Conservation (phyloP, 208 protist genomes). For the Trypanosomatidae sp. region DNA sequence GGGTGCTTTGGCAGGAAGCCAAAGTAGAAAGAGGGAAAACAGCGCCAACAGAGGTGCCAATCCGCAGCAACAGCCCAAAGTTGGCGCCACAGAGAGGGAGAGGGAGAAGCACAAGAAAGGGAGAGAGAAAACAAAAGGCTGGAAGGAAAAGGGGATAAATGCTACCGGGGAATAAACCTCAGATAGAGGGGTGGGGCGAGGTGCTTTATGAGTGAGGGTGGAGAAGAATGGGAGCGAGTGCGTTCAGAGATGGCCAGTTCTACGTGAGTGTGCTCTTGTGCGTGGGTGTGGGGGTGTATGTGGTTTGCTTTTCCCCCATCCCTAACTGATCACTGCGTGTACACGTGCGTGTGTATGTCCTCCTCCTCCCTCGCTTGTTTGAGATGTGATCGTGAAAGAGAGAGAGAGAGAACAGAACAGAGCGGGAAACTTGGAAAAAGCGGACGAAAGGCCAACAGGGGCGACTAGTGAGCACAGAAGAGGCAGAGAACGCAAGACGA, state of each 20-base stretch:
- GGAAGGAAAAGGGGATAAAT: neutral
- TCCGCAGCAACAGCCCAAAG: neutral
- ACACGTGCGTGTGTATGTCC: neutral
- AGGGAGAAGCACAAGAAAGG: neutral
- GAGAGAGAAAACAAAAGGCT: slow-evolving; percentile 2
- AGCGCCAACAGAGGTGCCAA: neutral
- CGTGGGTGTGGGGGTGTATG: neutral
- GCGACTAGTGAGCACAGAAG: neutral
- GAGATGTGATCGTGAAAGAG: neutral
- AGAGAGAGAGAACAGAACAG: neutral
- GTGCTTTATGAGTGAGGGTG: neutral
- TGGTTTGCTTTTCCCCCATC: neutral
- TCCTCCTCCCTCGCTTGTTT: no score
- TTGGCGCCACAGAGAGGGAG: slow-evolving; percentile 2
- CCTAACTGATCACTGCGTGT: neutral
- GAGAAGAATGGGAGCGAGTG: neutral
- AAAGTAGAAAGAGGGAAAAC: neutral
- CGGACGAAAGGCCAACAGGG: no score
- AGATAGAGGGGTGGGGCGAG: neutral
- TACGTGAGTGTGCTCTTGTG: neutral
- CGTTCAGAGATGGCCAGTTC: neutral
- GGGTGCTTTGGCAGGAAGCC: neutral
- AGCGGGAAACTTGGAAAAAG: neutral
- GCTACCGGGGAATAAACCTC: neutral
- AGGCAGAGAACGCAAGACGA: neutral